These are phyloP conservation scores for Quercus lobata DNA, from an alignment of 331 rosid species.

Conservation along the genomic window DNA sequence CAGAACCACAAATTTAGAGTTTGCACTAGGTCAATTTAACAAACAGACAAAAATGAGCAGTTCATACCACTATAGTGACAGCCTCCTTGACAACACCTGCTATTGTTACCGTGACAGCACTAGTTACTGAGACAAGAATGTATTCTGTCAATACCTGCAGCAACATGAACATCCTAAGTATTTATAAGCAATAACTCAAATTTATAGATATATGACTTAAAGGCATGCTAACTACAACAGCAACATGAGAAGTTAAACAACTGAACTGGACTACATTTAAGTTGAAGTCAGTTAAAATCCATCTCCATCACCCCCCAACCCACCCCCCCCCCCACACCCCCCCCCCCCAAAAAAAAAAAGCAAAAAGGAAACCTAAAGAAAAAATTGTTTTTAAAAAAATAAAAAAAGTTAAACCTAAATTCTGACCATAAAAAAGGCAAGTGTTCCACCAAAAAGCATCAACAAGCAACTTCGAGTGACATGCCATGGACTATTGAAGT, in stretches of 20 bases:
- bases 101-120: conserved; percentile 95
- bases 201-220: conserved; percentile 1
- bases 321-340: too few relatives aligned
- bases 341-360: neutral
- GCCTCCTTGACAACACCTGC: conserved; percentile 99
- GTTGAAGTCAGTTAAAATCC: neutral
- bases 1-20: neutral
- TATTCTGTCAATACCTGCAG: conserved; percentile 87
- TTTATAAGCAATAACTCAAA: conserved; percentile 11
- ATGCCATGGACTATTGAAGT: conserved; percentile 77
- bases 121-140: conserved; percentile 86
- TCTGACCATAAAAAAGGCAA: conserved; percentile 93
- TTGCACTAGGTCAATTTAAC: neutral
- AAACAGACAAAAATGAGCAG: conserved; percentile 8
- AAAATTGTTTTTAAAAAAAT: neutral
- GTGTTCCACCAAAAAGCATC: conserved; percentile 90
- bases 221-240: neutral
- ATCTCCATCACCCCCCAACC: too few relatives aligned
- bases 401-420: neutral
- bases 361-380: neutral
- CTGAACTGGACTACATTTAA: neutral
- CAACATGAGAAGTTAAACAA: neutral
- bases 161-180: conserved; percentile 18
- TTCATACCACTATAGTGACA: conserved; percentile 86
- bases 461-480: conserved; percentile 71